A percentile compares a stretch with the other conserved stretches of the same genome.
phyloP scores from a whole-genome alignment of 192 early-diverging fungal species.

The Mortierella alpina region DNA sequence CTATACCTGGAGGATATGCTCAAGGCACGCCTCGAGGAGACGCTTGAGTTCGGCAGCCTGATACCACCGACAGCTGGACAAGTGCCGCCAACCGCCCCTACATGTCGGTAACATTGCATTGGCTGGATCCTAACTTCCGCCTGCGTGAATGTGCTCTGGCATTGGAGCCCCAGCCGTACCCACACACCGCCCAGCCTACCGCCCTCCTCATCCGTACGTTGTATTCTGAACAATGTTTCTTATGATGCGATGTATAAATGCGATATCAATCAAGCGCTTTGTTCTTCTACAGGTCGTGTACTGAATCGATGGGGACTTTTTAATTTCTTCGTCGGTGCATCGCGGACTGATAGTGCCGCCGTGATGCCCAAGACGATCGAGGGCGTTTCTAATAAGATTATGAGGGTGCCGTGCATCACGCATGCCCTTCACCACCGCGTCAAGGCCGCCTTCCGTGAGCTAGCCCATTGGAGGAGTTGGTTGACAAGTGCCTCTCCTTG shows the following conservation, averaged over 20 bases:
- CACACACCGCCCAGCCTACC: background rate
- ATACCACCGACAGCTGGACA: conserved; percentile 16
- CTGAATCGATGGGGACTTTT: background rate
- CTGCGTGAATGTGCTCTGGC: conserved; percentile 2
- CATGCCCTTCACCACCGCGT: conserved; percentile 26
- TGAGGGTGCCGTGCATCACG: conserved; percentile 9
- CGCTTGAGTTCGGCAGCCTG: background rate
- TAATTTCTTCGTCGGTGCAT: background rate
- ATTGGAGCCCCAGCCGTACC: conserved; percentile 10
- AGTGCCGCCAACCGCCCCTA: background rate
- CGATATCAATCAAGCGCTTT: no score
- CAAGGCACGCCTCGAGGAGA: background rate
- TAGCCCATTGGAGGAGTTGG: background rate
- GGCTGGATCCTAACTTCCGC: conserved; percentile 5
- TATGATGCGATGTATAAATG: no score
- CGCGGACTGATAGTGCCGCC: conserved; percentile 13
- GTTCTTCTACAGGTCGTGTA: background rate
- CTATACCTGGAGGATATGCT: background rate
- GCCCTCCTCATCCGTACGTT: conserved; percentile 12
- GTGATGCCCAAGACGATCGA: conserved; percentile 15
- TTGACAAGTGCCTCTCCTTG: conserved; percentile 5
- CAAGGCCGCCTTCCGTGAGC: background rate
- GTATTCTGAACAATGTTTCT: no score
- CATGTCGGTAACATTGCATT: conserved; percentile 2
- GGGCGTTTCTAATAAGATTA: background rate